A percentile compares a stretch with the other conserved stretches of the same genome.
These are phyloP conservation scores for Penicillium rolfsii DNA, from an alignment of 2,329 filamentous ascomycete genomes.

Conservation along the genomic window DNA sequence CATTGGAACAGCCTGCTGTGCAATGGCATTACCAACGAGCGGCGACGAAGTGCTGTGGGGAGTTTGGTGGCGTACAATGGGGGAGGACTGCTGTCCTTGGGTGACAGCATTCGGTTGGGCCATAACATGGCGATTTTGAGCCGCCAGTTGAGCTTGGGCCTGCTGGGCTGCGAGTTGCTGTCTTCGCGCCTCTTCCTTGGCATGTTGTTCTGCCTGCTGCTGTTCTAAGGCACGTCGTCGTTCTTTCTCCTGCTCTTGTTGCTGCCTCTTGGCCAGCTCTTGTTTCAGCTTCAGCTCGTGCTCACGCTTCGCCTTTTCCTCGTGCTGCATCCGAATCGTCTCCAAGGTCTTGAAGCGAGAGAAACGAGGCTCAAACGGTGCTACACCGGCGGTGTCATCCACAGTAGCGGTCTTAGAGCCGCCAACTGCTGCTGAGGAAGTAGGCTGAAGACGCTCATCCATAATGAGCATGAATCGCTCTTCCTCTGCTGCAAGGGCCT, in stretches of 20 bases:
- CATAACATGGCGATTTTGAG: constrained; percentile 57
- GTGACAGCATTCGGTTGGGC: constrained; percentile 47
- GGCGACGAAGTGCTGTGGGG: constrained; percentile 52
- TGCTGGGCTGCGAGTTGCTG: constrained; percentile 51
- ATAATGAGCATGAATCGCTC: constrained; percentile 91
- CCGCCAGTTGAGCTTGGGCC: constrained; percentile 48
- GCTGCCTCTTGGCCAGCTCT: constrained; percentile 53
- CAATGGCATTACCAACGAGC: constrained; percentile 45
- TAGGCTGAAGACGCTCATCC: constrained; percentile 76
- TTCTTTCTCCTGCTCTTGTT: constrained; percentile 54
- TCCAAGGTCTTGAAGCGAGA: constrained; percentile 90
- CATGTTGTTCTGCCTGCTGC: constrained; percentile 50
- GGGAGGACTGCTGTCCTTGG: constrained; percentile 52
- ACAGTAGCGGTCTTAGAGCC: constrained; percentile 66
- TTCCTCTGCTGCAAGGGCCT: constrained; percentile 84
- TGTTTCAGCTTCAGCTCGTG: constrained; percentile 53
- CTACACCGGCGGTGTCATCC: constrained; percentile 71
- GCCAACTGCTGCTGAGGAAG: constrained; percentile 60
- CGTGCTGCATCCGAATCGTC: constrained; percentile 76
- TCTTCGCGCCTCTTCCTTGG: constrained; percentile 44
- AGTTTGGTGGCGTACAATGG: constrained; percentile 52
- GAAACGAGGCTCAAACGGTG: constrained; percentile 82
- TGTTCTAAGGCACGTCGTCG: constrained; percentile 51
- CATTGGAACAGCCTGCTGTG: constrained; percentile 49
- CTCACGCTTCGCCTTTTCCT: constrained; percentile 64